Percentiles rank a stretch among this genome's conserved stretches.
Conservation (phyloP, 1,139 yeast genomes). For the Candida labiduridarum region DNA sequence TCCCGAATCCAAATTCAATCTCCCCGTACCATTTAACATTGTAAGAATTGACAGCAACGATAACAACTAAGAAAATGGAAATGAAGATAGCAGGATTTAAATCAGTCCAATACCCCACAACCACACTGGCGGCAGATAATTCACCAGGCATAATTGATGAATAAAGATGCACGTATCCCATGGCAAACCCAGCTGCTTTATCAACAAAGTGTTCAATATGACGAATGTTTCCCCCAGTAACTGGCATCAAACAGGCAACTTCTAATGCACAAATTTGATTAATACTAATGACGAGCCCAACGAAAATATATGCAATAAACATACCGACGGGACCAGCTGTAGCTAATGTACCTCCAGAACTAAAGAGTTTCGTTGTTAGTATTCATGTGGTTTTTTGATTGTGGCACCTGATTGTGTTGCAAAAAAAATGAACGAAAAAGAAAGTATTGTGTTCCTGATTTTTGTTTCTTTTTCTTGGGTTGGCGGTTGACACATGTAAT, state of each 20-base stretch:
- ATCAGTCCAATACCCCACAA: constrained; percentile 26
- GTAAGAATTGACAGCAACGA: constrained; percentile 25
- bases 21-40: constrained; percentile 35
- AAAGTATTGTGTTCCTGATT: no score
- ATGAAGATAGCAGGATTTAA: constrained; percentile 28
- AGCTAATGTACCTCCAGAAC: constrained; percentile 21
- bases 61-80: constrained; percentile 25
- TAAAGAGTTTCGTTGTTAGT: background rate
- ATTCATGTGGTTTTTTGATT: background rate
- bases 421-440: no score
- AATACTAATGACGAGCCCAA: constrained; percentile 21
- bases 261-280: constrained; percentile 30
- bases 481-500: no score
- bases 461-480: no score
- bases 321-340: constrained; percentile 22
- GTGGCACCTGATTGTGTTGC: no score
- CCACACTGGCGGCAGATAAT: constrained; percentile 28
- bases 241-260: constrained; percentile 24
- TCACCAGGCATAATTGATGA: constrained; percentile 23
- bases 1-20: constrained; percentile 33
- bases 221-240: constrained; percentile 23
- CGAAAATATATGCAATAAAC: constrained; percentile 21
- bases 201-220: constrained; percentile 30
- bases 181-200: constrained; percentile 26
- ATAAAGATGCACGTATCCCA: constrained; percentile 26